Conservation (phyloP, 1,284 basidiomycete species). For the Sphaerobolus stellatus region DNA sequence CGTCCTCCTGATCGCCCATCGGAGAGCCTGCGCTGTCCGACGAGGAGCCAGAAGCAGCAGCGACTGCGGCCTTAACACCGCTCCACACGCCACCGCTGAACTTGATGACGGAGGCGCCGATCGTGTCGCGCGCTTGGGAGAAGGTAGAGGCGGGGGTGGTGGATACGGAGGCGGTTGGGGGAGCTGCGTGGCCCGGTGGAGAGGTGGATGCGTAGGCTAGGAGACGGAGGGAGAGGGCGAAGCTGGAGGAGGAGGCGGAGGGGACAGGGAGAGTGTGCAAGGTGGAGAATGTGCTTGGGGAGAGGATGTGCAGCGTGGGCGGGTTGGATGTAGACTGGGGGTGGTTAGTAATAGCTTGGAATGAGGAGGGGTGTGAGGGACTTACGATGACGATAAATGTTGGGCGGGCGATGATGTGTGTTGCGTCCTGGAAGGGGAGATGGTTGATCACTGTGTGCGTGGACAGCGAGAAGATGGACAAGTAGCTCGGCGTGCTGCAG, state of each 20-base stretch:
- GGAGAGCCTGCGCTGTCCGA: not conserved
- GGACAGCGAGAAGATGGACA: conserved; percentile 61
- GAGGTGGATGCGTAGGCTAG: conserved; percentile 58
- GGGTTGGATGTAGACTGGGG: conserved; percentile 58
- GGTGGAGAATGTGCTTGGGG: conserved; percentile 49
- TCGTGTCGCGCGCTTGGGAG: conserved; percentile 21
- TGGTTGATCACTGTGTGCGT: conserved; percentile 55
- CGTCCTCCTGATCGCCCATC: too few relatives aligned
- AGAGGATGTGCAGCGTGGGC: conserved; percentile 55
- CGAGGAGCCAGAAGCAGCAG: conserved; percentile 2
- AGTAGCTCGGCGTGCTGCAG: conserved; percentile 27
- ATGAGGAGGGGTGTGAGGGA: conserved; percentile 15
- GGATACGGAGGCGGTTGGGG: conserved; percentile 17
- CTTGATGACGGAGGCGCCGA: conserved; percentile 11
- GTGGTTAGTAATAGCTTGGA: conserved; percentile 5
- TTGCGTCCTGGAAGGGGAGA: conserved; percentile 39
- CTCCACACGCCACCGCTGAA: conserved; percentile 17
- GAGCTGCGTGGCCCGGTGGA: conserved; percentile 28
- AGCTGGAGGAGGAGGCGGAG: conserved; percentile 45
- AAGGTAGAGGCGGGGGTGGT: conserved; percentile 17
- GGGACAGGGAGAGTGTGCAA: conserved; percentile 45
- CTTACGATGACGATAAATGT: conserved; percentile 61
- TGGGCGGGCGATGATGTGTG: conserved; percentile 49
- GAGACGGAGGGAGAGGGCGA: conserved; percentile 59
- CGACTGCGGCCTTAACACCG: conserved; percentile 18